A percentile compares a stretch with the other conserved stretches of the same genome.
Conservation (phyloP, 2,329 filamentous ascomycete genomes). For the Fusarium luffae region DNA sequence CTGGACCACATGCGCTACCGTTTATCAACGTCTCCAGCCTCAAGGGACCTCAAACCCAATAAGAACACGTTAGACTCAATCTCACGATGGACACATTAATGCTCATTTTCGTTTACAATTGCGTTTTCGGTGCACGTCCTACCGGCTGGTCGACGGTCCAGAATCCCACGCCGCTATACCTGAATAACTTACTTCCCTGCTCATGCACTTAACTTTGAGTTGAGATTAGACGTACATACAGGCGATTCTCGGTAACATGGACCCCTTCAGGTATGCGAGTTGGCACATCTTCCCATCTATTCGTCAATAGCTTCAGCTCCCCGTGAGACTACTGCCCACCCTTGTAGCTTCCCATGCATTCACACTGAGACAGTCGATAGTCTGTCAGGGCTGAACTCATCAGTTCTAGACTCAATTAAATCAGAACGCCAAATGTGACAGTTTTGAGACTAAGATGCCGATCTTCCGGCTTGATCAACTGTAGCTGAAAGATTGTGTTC, state of each 20-base stretch:
- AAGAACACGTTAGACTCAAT: not conserved
- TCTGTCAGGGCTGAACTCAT: conserved; percentile 25
- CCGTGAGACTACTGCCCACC: not conserved
- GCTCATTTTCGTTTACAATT: not conserved
- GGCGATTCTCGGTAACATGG: not conserved
- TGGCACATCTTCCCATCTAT: conserved; percentile 5
- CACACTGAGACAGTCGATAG: conserved; percentile 13
- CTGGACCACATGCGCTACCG: conserved; percentile 3
- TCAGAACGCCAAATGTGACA: conserved; percentile 1
- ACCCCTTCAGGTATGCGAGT: not conserved
- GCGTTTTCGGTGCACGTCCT: conserved; percentile 5
- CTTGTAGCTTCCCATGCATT: conserved; percentile 5
- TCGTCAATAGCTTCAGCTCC: conserved; percentile 3
- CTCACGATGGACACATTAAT: not conserved
- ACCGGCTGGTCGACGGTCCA: not conserved
- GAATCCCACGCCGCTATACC: not conserved
- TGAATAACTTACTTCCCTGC: not conserved
- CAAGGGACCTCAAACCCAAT: not conserved
- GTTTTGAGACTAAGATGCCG: conserved; percentile 13
- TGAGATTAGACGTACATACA: not conserved
- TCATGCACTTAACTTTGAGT: not conserved
- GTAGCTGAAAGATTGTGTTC: not conserved
- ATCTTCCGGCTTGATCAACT: conserved; percentile 25
- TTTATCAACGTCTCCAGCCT: conserved; percentile 10
- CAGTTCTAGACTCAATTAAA: conserved; percentile 28